phyloP scores from a whole-genome alignment of 2,329 filamentous ascomycete species.

The Aspergillus sp. region DNA sequence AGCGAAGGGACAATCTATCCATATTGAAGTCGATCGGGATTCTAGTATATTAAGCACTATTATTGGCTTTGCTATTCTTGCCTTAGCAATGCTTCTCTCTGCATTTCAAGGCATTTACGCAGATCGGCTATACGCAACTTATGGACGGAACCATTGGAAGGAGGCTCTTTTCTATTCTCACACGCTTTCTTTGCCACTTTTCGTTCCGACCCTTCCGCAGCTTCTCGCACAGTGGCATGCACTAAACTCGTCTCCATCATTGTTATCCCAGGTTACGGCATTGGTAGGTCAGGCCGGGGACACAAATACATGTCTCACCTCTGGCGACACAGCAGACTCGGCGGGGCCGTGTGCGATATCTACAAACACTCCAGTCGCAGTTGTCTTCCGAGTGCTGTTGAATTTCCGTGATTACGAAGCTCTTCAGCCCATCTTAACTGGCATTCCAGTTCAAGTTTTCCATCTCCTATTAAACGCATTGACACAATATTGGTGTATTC shows the following conservation, averaged over 20 bases:
- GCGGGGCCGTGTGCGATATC: neutral
- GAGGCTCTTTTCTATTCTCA: slow-evolving; percentile 96
- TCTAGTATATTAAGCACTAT: slow-evolving; percentile 38
- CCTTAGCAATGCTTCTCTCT: slow-evolving; percentile 83
- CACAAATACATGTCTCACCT: neutral
- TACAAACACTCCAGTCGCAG: neutral
- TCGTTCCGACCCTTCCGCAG: slow-evolving; percentile 38
- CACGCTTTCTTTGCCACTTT: slow-evolving; percentile 47
- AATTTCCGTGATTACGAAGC: neutral
- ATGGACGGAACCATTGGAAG: slow-evolving; percentile 81
- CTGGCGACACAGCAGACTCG: neutral
- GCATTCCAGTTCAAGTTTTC: slow-evolving; percentile 36
- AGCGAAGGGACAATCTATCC: slow-evolving; percentile 61
- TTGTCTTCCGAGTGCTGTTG: neutral
- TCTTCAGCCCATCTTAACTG: slow-evolving; percentile 25
- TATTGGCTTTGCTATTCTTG: slow-evolving; percentile 76
- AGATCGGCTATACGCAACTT: slow-evolving; percentile 80
- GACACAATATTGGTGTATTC: slow-evolving; percentile 93
- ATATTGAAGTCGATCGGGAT: slow-evolving; percentile 38
- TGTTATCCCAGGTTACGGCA: slow-evolving; percentile 25
- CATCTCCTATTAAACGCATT: slow-evolving; percentile 59
- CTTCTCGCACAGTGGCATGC: slow-evolving; percentile 37
- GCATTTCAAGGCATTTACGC: slow-evolving; percentile 95
- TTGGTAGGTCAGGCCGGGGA: neutral
- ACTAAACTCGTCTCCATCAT: slow-evolving; percentile 34